Base-by-base conservation (phyloP, 1,139 yeast species). In the Pneumocystis murina region DNA sequence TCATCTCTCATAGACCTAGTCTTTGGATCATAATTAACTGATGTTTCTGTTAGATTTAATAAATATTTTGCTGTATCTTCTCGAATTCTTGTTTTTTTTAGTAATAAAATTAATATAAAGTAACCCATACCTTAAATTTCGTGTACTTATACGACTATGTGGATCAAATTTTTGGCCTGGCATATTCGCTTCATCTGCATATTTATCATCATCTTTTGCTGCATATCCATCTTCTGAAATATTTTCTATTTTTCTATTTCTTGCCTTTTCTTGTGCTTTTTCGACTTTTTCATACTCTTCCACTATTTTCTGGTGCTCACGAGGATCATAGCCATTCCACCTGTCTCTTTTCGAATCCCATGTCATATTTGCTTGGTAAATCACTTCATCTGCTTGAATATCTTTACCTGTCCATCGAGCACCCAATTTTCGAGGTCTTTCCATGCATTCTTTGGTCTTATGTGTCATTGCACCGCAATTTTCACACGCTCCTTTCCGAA, bases 241-340 rank as follows among this genome's bases (percentile, higher is more conserved):
- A 10, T 24, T 24, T 24, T 48, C 33, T 24, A 48, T 12, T 3
- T 48, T 24, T 20, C 33, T 48, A 16, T 67, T 36, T 57, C 54
- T 20, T 68, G 66, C 66, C 68, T 70, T 57, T 66, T 66, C 57
- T 71, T 48, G 67, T 28, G 70, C 70, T 24, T 68, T 71, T 61
- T 80, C 76, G 54, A 75, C 73, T 30, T 70, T 69, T 60, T 80
- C 78, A 80, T 83, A 79, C 62, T 76, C 75, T 58, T 75, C 74
- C 7, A 83, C 72, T 30, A 81, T 79, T n/a, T 74, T 72, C 61
- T 77, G 78, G 77, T 86, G 86, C 63, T 85, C 86, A 4, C 77
- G 76, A 0, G 79, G 76, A 65, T 84, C 85, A 70, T 81, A 85
- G 0, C 94, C 94, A 70, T 82, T 85, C 89, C 92, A 87, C 62